phyloP scores from a whole-genome alignment of 2,329 filamentous ascomycete genomes.

The Boeremia lycopersici region DNA sequence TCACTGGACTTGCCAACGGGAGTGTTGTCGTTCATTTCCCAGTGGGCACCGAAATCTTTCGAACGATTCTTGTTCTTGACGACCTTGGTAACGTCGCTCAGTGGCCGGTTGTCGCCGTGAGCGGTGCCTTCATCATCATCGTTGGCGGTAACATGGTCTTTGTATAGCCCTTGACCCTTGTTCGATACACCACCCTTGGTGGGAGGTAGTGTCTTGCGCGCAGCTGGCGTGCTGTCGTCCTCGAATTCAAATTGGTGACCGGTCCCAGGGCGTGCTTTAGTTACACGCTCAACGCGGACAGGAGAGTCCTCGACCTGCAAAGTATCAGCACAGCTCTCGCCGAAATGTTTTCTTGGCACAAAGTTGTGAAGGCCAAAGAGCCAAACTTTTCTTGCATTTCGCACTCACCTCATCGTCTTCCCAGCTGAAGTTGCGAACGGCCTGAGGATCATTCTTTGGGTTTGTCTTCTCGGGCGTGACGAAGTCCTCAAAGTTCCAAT shows the following conservation, averaged over 20 bases:
- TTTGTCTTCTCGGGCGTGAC: slow-evolving; percentile 78
- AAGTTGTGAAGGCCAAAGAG: neutral
- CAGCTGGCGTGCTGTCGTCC: slow-evolving; percentile 71
- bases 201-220: slow-evolving; percentile 47
- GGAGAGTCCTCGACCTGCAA: slow-evolving; percentile 63
- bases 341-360: neutral
- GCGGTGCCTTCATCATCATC: slow-evolving; percentile 56
- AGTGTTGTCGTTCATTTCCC: slow-evolving; percentile 73
- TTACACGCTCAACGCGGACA: slow-evolving; percentile 62
- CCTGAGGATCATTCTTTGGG: slow-evolving; percentile 67
- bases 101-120: slow-evolving; percentile 50
- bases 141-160: slow-evolving; percentile 71
- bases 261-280: slow-evolving; percentile 77
- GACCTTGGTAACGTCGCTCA: slow-evolving; percentile 72
- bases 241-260: slow-evolving; percentile 83
- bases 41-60: slow-evolving; percentile 80
- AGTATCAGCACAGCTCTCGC: slow-evolving; percentile 25
- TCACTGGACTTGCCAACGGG: slow-evolving; percentile 52
- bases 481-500: slow-evolving; percentile 92
- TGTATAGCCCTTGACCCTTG: slow-evolving; percentile 73
- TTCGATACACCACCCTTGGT: slow-evolving; percentile 63
- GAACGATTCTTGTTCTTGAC: slow-evolving; percentile 74
- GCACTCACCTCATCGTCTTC: slow-evolving; percentile 68
- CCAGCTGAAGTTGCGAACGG: slow-evolving; percentile 78
- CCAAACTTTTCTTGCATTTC: no score